A percentile compares a stretch with the other conserved stretches of the same genome.
phyloP scores from a whole-genome alignment of 2,329 filamentous ascomycete genomes.

The Cladosporium cucumerinum region DNA sequence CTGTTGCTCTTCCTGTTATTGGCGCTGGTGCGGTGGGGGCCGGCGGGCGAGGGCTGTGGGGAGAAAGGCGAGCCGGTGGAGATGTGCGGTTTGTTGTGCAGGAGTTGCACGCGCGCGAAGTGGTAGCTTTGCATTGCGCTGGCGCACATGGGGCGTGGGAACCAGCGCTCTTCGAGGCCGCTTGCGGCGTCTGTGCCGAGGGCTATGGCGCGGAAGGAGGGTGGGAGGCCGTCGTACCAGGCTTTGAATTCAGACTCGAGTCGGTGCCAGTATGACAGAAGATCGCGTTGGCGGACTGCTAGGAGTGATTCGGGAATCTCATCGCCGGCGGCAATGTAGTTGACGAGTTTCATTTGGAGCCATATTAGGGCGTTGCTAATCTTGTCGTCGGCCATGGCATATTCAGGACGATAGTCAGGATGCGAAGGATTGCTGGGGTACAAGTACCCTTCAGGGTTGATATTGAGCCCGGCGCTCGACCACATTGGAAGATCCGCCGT shows the following conservation, averaged over 20 bases:
- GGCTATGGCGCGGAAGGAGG: slow-evolving; percentile 58
- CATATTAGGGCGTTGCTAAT: slow-evolving; percentile 63
- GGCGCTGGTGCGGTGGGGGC: no score
- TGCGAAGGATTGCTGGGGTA: slow-evolving; percentile 46
- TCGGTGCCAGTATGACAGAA: slow-evolving; percentile 52
- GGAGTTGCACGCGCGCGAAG: slow-evolving; percentile 60
- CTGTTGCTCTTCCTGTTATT: not conserved
- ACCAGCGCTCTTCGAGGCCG: slow-evolving; percentile 56
- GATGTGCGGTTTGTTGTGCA: slow-evolving; percentile 59
- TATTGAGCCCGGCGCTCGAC: slow-evolving; percentile 60
- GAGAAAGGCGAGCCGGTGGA: slow-evolving; percentile 38
- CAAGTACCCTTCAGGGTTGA: slow-evolving; percentile 54
- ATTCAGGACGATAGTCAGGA: slow-evolving; percentile 40
- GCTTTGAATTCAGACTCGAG: slow-evolving; percentile 56
- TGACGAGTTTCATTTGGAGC: slow-evolving; percentile 64
- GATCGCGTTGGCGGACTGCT: slow-evolving; percentile 48
- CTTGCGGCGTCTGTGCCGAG: slow-evolving; percentile 35
- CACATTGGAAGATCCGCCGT: slow-evolving; percentile 61
- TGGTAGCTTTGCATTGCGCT: slow-evolving; percentile 65
- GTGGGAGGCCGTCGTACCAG: slow-evolving; percentile 58
- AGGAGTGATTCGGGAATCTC: slow-evolving; percentile 42
- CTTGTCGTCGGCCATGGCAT: slow-evolving; percentile 59
- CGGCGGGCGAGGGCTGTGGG: not conserved
- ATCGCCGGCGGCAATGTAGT: slow-evolving; percentile 59
- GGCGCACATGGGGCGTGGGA: slow-evolving; percentile 60